phyloP scores from a whole-genome alignment of 768 basidiomycete species.

The Lentinula detonsa region DNA sequence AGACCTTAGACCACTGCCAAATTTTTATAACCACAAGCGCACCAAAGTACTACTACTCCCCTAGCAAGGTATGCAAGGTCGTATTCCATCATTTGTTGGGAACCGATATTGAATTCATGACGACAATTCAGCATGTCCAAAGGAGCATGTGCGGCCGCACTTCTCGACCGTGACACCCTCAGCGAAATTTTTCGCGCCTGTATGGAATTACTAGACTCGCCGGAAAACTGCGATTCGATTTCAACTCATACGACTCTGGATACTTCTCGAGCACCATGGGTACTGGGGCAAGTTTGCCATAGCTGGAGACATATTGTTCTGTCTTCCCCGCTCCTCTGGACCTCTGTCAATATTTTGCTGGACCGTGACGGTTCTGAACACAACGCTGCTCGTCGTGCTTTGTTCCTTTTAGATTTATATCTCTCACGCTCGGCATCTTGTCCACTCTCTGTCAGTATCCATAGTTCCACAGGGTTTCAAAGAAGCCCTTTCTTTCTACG shows the following conservation, averaged over 20 bases:
- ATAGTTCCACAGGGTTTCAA: background rate
- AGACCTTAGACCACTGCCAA: too few relatives aligned
- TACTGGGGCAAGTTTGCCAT: background rate
- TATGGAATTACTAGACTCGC: background rate
- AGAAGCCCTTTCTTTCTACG: background rate
- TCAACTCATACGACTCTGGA: background rate
- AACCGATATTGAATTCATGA: background rate
- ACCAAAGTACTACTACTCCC: too few relatives aligned
- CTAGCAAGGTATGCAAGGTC: too few relatives aligned
- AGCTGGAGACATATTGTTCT: background rate
- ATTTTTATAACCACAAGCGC: too few relatives aligned
- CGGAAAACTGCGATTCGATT: background rate
- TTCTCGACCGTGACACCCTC: background rate
- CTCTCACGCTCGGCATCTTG: background rate
- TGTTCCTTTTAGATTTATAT: background rate
- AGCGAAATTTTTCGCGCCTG: background rate
- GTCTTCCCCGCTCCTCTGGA: background rate
- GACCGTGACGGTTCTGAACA: background rate
- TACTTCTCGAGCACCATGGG: background rate
- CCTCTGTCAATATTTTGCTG: background rate
- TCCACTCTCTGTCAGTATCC: background rate
- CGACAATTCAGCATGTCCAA: background rate
- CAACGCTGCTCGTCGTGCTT: background rate
- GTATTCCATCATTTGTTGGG: too few relatives aligned
- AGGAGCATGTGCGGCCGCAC: background rate